Conservation (phyloP, 164 flowering plant genomes). For the Vitis vinifera region DNA sequence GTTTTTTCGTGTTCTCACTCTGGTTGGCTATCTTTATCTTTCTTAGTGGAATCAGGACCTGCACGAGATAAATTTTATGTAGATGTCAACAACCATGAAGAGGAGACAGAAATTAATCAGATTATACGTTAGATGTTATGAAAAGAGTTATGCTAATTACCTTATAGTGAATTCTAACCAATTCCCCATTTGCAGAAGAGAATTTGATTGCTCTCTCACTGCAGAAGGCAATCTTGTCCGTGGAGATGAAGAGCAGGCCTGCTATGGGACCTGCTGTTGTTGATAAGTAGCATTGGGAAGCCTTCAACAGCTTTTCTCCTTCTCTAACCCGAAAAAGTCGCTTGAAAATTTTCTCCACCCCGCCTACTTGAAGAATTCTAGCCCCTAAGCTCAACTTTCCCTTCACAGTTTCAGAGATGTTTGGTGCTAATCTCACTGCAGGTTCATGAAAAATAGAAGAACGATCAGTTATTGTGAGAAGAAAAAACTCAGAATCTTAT, state of each 20-base stretch:
- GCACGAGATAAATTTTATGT: background rate
- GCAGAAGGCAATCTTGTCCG: conserved; percentile 44
- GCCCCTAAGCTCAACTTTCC: conserved; percentile 53
- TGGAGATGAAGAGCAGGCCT: conserved; percentile 54
- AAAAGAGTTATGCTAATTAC: conserved; percentile 14
- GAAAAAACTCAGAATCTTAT: no score
- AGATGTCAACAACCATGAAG: background rate
- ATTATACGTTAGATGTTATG: no score
- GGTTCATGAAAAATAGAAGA: background rate
- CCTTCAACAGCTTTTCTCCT: conserved; percentile 47
- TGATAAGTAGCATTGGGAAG: conserved; percentile 49
- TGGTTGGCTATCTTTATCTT: conserved; percentile 14
- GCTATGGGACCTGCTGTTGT: conserved; percentile 64
- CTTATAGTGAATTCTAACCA: conserved; percentile 41
- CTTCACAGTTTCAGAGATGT: conserved; percentile 41
- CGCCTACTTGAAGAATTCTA: conserved; percentile 42
- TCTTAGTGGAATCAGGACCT: conserved; percentile 17
- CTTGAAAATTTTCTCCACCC: conserved; percentile 39
- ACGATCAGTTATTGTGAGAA: background rate
- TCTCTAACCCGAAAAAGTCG: conserved; percentile 30
- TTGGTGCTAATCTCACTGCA: conserved; percentile 48
- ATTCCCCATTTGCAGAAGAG: conserved; percentile 27
- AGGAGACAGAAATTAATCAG: background rate
- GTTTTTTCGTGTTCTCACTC: conserved; percentile 24
- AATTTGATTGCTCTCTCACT: conserved; percentile 46